Evolutionary conservation across 345 rosid species (phyloP), one percentile per base, ranked within the genome.

Genomic region (Eucalyptus shirleyi): DNA sequence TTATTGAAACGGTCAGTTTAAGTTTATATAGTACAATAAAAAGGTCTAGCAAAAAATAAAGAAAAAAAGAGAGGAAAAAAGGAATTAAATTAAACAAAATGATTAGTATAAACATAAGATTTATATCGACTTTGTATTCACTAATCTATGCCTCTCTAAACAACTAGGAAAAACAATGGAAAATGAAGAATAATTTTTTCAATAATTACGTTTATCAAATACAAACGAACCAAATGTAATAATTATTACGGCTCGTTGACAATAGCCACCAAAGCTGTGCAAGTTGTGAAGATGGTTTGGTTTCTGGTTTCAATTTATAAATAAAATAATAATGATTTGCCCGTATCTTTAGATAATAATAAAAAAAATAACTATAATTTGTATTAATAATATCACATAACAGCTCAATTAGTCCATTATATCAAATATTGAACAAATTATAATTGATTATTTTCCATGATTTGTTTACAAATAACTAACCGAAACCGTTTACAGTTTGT

Each of bases 201-300:
- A 1, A n/a, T 67, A 67, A 67, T 67, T 67, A n/a, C 9, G 40
- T n/a, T 32, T 6, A 67, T 67, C 53, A 15, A 50, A 50, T 50
- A 50, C 53, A 50, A 50, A 50, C 53, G 7, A 50, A 50, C 53
- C 53, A 0, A 15, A 15, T 50, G 53, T 50, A 50, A 50, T 50
- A 50, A 50, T 50, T 50, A 50, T 50, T 2, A 50, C 6, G 18
- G 53, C 7, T 50, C 18, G 53, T 50, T 15, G 53, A 50, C 53
- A 50, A 15, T 50, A 50, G 53, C 53, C 53, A 50, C 18, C 40
- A 16, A 62, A 62, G 32, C 14, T 62, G 6, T 62, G 34, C 69
- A 6, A 8, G 32, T 65, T 14, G 1, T 8, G 19, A 65, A 0
- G 37, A 14, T 14, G 16, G 37, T 65, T 65, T 62, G 0, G 3